Base-by-base conservation (phyloP, 2,329 filamentous ascomycete genomes). In the Bipolaris victoriae region DNA sequence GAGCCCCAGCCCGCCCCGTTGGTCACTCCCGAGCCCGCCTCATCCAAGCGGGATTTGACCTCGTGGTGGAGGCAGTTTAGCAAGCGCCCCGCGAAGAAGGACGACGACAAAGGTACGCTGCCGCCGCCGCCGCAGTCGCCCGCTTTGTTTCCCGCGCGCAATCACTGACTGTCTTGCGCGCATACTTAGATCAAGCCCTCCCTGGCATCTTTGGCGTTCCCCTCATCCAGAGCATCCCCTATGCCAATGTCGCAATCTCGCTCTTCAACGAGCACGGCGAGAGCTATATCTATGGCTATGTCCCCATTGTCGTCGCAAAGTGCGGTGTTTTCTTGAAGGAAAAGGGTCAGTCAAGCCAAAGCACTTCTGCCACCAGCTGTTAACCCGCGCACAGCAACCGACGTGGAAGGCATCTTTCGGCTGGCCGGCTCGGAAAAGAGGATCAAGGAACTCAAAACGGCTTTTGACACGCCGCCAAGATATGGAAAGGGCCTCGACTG, bases 1-100 rank as follows among this genome's bases (percentile, higher is more conserved):
- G 78, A 78, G 57, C 76, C 78, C 46, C 78, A 73, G 70, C 74
- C 73, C 37, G 75, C 68, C 63, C 75, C 79, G 55, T 76, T 73
- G 77, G 79, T 75, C 74, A 83, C 75, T 55, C 78, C 82, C 56
- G 81, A 84, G 69, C 92, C 91, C 40, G 91, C 90, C 53, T 91
- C 91, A 29, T 91, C 88, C 65, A 96, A 90, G 80, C 88, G 91
- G 75, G 92, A 97, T 76, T 82, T 98, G 67, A 90, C 92, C 68
- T 96, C 91, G 58, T 99, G 95, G 95, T 98, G 95, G 95, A 97
- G 92, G 79, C 88, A 89, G 70, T 98, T 99, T 80, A 95, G 72
- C 67, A 77, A 95, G 80, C 85, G 78, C 57, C 77, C 83, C 62
- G 80, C 83, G 51, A 86, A 86, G 72, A 85, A 84, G 69, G 83